Evolutionary conservation across 2,329 filamentous ascomycete genomes (phyloP).

Genomic region (Epichloe uncinata): DNA sequence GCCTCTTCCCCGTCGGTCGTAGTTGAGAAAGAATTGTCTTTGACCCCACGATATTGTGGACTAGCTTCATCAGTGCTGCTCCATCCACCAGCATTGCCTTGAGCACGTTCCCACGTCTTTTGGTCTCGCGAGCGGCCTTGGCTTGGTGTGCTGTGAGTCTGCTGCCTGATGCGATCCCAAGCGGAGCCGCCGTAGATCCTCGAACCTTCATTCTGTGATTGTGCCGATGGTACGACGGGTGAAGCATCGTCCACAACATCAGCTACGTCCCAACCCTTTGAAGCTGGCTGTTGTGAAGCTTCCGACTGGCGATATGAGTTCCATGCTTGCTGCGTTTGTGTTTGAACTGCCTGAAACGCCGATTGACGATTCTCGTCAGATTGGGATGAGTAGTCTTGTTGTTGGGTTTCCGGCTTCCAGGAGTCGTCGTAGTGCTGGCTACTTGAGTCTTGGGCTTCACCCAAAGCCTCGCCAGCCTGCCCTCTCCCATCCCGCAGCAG

Average conservation of each 20-base stretch:
- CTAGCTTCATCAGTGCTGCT: slow-evolving; percentile 14
- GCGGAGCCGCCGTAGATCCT: slow-evolving; percentile 19
- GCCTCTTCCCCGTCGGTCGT: slow-evolving; percentile 23
- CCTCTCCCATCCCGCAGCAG: slow-evolving; percentile 11
- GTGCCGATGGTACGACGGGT: slow-evolving; percentile 23
- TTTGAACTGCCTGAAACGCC: neutral
- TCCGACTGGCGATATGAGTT: slow-evolving; percentile 4
- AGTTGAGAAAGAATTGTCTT: slow-evolving; percentile 20
- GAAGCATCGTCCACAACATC: slow-evolving; percentile 29
- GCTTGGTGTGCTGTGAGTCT: slow-evolving; percentile 17
- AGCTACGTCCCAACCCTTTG: slow-evolving; percentile 13
- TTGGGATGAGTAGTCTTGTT: slow-evolving; percentile 6
- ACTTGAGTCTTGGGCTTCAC: slow-evolving; percentile 7
- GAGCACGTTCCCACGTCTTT: slow-evolving; percentile 9
- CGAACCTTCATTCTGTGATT: slow-evolving; percentile 10
- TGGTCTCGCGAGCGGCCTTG: slow-evolving; percentile 10
- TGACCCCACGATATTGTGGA: slow-evolving; percentile 7
- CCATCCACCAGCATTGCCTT: slow-evolving; percentile 7
- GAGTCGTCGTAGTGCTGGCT: slow-evolving; percentile 8
- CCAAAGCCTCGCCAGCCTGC: slow-evolving; percentile 7
- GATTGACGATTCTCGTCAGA: slow-evolving; percentile 3
- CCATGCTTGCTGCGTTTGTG: slow-evolving; percentile 9
- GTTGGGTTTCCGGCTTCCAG: slow-evolving; percentile 9
- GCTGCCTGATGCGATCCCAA: slow-evolving; percentile 32
- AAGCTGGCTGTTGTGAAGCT: slow-evolving; percentile 4